Percentiles rank a stretch among this genome's conserved stretches.
phyloP scores from a whole-genome alignment of 2,329 filamentous ascomycete genomes.

The Apiospora kogelbergensis region DNA sequence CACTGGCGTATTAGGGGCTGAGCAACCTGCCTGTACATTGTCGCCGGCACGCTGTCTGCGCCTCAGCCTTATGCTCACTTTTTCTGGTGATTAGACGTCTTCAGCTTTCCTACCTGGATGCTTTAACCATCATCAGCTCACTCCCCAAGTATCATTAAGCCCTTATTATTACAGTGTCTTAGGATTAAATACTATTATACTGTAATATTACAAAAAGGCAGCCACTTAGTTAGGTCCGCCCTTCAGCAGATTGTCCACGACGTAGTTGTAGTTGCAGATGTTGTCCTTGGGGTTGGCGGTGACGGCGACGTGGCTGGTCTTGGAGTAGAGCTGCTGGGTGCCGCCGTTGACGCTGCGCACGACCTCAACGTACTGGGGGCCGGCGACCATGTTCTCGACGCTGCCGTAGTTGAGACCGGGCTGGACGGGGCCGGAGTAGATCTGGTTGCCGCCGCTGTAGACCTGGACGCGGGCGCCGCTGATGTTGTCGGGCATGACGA shows the following conservation, averaged over 20 bases:
- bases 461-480: neutral
- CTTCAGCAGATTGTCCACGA: neutral
- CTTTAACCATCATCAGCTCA: too few species aligned
- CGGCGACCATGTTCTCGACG: conserved; percentile 3
- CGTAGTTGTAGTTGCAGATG: conserved; percentile 9
- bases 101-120: neutral
- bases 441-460: conserved; percentile 1
- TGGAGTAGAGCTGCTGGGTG: conserved; percentile 5
- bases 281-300: neutral
- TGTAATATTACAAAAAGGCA: neutral
- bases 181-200: too few species aligned
- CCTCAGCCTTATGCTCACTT: neutral
- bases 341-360: neutral
- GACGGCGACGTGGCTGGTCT: neutral
- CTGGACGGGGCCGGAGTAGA: neutral
- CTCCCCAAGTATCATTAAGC: too few species aligned
- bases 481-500: conserved; percentile 6
- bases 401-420: conserved; percentile 6
- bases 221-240: neutral
- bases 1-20: neutral
- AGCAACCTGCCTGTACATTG: neutral
- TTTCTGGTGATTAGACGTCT: neutral
- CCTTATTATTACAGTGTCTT: neutral
- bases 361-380: neutral
- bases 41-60: neutral